Evolutionary conservation across 192 early-diverging fungal species (phyloP).

Genomic region (Coemansia sp.): DNA sequence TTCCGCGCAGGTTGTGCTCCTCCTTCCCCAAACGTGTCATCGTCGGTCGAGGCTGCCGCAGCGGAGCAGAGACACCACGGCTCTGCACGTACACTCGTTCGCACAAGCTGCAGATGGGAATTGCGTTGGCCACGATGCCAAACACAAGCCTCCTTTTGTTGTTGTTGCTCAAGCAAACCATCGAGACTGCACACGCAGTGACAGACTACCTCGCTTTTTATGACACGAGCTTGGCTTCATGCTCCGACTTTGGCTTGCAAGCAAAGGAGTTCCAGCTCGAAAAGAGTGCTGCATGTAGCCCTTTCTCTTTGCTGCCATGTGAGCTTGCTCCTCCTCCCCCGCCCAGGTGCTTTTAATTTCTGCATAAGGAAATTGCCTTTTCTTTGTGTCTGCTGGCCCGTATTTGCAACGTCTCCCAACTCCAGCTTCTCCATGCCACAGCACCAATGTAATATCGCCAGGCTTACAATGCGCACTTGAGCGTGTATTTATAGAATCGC

Average conservation of each 20-base stretch:
- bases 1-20: background rate
- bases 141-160: constrained; percentile 1
- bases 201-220: background rate
- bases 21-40: constrained; percentile 2
- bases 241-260: background rate
- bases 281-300: constrained; percentile 6
- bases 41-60: constrained; percentile 2
- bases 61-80: background rate
- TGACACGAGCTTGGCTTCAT: background rate
- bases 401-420: background rate
- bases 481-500: background rate
- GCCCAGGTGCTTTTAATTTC: constrained; percentile 8
- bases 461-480: background rate
- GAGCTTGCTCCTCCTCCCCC: background rate
- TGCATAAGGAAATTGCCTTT: background rate
- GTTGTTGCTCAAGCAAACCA: background rate
- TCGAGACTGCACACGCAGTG: background rate
- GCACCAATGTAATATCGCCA: background rate
- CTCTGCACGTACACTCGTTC: background rate
- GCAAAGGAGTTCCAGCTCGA: background rate
- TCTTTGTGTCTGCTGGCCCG: background rate
- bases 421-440: background rate
- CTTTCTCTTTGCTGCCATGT: background rate
- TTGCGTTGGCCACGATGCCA: background rate
- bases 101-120: background rate